These are phyloP conservation scores for Botrytis squamosa DNA, from an alignment of 2,329 filamentous ascomycete species.

Conservation along the genomic window DNA sequence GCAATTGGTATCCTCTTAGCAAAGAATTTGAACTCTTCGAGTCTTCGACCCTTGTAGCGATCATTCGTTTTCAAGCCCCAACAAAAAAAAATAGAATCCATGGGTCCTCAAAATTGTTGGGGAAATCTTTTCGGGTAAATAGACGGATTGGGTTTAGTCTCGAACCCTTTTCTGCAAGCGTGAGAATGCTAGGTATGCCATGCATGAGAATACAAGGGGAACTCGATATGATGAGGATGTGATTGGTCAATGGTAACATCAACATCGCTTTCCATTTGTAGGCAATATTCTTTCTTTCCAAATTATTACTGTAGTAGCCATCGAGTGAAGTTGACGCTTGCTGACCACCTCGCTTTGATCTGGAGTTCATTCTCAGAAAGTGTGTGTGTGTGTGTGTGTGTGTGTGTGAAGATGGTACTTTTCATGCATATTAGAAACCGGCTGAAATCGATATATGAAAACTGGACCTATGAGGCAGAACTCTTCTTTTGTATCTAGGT, in stretches of 20 bases:
- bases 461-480: not conserved
- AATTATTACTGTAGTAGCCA: no score
- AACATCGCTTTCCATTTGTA: not conserved
- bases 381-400: no score
- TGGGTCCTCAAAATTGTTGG: slow-evolving; percentile 18
- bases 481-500: not conserved
- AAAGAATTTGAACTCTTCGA: not conserved
- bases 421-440: not conserved
- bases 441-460: not conserved
- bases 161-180: slow-evolving; percentile 9
- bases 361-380: not conserved
- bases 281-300: not conserved
- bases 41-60: slow-evolving; percentile 8
- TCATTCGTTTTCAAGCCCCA: slow-evolving; percentile 16
- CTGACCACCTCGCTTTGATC: not conserved
- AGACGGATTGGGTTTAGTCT: not conserved
- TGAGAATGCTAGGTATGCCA: not conserved
- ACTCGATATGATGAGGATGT: not conserved
- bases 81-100: slow-evolving; percentile 12
- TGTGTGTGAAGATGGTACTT: not conserved
- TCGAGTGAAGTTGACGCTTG: not conserved
- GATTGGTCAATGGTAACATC: slow-evolving; percentile 19
- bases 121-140: slow-evolving; percentile 13
- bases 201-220: slow-evolving; percentile 8
- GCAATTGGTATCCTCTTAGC: not conserved